A percentile compares a stretch with the other conserved stretches of the same genome.
These are phyloP conservation scores for Ogataea degrootiae DNA, from an alignment of 805 yeast species.

Conservation along the genomic window DNA sequence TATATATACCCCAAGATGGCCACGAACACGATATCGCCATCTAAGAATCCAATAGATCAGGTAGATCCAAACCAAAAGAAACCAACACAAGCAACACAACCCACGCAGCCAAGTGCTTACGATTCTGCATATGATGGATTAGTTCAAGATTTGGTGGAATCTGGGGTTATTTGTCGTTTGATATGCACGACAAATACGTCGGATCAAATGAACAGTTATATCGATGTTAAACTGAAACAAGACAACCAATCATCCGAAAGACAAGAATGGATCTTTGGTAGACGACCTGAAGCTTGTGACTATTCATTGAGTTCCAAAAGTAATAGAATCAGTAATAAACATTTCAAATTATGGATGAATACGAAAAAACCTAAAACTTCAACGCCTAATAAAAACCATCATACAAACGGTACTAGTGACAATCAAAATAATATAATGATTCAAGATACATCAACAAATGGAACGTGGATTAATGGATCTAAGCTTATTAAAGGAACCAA, in stretches of 20 bases:
- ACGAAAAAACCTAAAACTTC: slow-evolving; percentile 29
- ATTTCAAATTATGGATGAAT: slow-evolving; percentile 64
- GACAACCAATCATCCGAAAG: slow-evolving; percentile 6
- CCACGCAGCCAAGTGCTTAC: slow-evolving; percentile 33
- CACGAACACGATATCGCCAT: not conserved
- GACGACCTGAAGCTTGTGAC: slow-evolving; percentile 59
- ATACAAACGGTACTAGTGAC: slow-evolving; percentile 1
- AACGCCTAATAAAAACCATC: slow-evolving; percentile 3
- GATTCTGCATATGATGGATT: slow-evolving; percentile 22
- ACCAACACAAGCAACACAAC: slow-evolving; percentile 31
- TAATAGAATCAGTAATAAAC: slow-evolving; percentile 68
- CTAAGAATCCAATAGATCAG: not conserved
- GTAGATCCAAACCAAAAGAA: slow-evolving; percentile 7
- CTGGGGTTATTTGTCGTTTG: slow-evolving; percentile 33
- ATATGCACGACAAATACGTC: slow-evolving; percentile 28
- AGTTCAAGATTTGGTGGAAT: slow-evolving; percentile 22
- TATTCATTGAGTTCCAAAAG: slow-evolving; percentile 54
- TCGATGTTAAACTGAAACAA: slow-evolving; percentile 28
- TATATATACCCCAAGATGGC: not conserved
- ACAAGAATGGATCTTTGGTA: slow-evolving; percentile 52
- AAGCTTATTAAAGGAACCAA: slow-evolving; percentile 72
- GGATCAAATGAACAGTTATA: slow-evolving; percentile 21
- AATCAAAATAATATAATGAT: slow-evolving; percentile 38
- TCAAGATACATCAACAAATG: slow-evolving; percentile 83
- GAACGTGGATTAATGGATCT: slow-evolving; percentile 78